Base-by-base conservation (phyloP, 2,329 filamentous ascomycete species). In the Botrytis tulipae region DNA sequence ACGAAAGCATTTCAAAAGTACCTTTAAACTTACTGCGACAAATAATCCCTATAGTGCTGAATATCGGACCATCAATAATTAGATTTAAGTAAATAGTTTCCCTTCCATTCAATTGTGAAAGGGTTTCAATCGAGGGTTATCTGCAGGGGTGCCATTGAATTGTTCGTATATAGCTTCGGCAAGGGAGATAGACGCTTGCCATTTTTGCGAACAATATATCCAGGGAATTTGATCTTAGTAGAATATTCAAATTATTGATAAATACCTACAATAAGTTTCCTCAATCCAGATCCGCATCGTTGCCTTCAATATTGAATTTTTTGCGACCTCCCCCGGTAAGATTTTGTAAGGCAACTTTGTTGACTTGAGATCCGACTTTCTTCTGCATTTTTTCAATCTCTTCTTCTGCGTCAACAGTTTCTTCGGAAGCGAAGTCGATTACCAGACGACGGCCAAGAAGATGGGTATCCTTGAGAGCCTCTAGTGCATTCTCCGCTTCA, bases 321-420 rank as follows among this genome's bases (percentile, higher is more conserved):
- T 92, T 94, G 80, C 95, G 90, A 79, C 92, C 93, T 81, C 89
- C 89, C 79, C 92, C 93, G 76, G 92, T 95, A 81, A 98, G 91
- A 82, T 94, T 91, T 84, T 97, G 94, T 80, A 97, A 86, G 79
- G 93, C 93, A 80, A 98, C 92, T 84, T 95, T 96, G 85, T 97
- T 93, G 82, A 93, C 89, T 84, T 98, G 95, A 75, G 91, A 90
- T 75, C 93, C 93, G 81, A 97, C 92, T 87, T 98, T 99, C 87
- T 93, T 93, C 84, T 97, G 93, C 92, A 99, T 97, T 85, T 94
- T 95, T 82, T 93, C 91, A 81, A 99, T 96, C 84, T 98, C 95
- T 83, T 95, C 94, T 85, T 99, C 96, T 4, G 96, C 91, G 84
- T 98, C 95, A 77, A 96, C 87, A 57, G 93, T 89, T 79, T 98